Evolutionary conservation across 1,284 basidiomycete species (phyloP).

Genomic region (Sanguinoderma infundibulare): DNA sequence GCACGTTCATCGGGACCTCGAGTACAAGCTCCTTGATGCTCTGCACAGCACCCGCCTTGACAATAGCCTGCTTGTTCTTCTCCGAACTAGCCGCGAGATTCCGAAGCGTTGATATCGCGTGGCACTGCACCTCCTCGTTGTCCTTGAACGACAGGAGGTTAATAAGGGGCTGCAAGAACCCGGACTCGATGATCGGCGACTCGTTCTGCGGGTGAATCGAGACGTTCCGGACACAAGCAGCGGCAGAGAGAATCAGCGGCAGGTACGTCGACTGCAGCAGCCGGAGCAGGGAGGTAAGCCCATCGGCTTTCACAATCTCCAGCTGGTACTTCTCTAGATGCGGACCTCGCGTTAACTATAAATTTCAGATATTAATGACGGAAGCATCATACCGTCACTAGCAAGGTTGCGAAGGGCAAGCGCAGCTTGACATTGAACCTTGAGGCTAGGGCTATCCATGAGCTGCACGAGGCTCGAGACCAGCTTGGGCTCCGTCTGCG

Average conservation of each 20-base stretch:
- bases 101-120: constrained; percentile 97
- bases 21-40: constrained; percentile 97
- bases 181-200: constrained; percentile 98
- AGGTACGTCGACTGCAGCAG: constrained; percentile 97
- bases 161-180: constrained; percentile 96
- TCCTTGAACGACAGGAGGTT: constrained; percentile 97
- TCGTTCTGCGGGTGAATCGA: constrained; percentile 99
- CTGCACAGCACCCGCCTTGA: constrained; percentile 98
- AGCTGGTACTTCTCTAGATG: constrained; percentile 94
- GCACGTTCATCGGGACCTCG: constrained; percentile 94
- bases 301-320: constrained; percentile 97
- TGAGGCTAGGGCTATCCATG: constrained; percentile 97
- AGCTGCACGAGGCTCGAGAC: constrained; percentile 94
- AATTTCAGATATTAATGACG: background rate
- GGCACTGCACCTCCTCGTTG: constrained; percentile 99
- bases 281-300: constrained; percentile 90
- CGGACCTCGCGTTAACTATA: background rate
- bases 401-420: constrained; percentile 96
- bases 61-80: constrained; percentile 98
- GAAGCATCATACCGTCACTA: constrained; percentile 82
- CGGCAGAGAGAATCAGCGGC: constrained; percentile 98
- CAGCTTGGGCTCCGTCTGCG: constrained; percentile 93
- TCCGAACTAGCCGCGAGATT: constrained; percentile 98
- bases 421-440: constrained; percentile 99
- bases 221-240: constrained; percentile 98